A percentile compares a stretch with the other conserved stretches of the same genome.
These are phyloP conservation scores for Taxillus chinensis DNA, from an alignment of 164 flowering plant species.

Conservation along the genomic window DNA sequence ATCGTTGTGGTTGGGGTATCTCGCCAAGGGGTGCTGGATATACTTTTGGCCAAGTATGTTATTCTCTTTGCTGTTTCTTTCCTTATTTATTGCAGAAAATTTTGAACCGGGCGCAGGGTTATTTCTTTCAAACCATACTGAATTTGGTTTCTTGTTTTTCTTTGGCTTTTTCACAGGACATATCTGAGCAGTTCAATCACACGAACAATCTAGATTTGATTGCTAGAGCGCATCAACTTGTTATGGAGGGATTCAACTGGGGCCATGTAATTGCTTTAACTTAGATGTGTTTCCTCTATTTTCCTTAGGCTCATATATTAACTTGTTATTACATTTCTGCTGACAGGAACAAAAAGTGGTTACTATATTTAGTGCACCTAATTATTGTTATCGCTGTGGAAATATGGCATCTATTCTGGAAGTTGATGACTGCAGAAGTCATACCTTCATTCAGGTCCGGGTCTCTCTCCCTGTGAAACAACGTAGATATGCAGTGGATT, in stretches of 20 bases:
- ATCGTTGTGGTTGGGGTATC: conserved; percentile 98
- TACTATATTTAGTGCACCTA: conserved; percentile 96
- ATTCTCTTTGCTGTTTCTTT: background rate
- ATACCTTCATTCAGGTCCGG: conserved; percentile 87
- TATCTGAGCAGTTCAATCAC: conserved; percentile 95
- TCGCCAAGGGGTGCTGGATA: conserved; percentile 98
- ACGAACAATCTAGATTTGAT: conserved; percentile 85
- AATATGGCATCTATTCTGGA: conserved; percentile 97
- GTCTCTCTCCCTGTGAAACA: background rate
- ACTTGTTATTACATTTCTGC: background rate
- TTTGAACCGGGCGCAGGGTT: background rate
- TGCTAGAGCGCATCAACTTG: conserved; percentile 97
- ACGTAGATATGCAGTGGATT: too few relatives aligned
- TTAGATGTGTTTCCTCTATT: background rate
- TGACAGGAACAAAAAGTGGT: conserved; percentile 97
- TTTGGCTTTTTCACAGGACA: conserved; percentile 44
- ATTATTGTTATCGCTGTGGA: conserved; percentile 96
- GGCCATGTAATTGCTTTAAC: conserved; percentile 55
- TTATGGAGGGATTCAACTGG: conserved; percentile 99
- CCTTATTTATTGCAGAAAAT: background rate
- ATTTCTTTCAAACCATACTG: too few relatives aligned
- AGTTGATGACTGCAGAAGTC: conserved; percentile 92
- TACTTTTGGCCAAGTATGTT: conserved; percentile 79
- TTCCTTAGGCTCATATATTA: background rate
- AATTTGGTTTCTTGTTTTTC: too few relatives aligned